phyloP scores from a whole-genome alignment of 805 yeast species.

The Kockiozyma suomiensis region DNA sequence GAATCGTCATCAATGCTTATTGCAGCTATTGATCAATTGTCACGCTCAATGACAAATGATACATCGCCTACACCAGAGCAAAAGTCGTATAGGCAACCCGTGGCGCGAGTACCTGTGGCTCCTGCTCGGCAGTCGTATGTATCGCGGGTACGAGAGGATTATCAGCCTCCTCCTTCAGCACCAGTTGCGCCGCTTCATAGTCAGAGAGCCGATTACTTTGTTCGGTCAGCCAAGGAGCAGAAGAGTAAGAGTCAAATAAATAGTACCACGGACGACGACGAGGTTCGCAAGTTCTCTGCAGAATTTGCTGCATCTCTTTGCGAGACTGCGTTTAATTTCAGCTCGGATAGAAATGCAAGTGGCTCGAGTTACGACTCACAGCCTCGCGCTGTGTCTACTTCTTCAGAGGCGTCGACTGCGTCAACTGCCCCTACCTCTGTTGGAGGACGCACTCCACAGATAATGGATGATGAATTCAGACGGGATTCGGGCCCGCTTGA shows the following conservation, averaged over 20 bases:
- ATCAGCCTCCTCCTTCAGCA: background rate
- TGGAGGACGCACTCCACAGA: slow-evolving; percentile 9
- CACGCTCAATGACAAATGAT: slow-evolving; percentile 8
- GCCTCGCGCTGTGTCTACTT: slow-evolving; percentile 13
- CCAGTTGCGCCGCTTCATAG: background rate
- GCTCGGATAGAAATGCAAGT: slow-evolving; percentile 4
- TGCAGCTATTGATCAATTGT: slow-evolving; percentile 13
- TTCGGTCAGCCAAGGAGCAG: slow-evolving; percentile 26
- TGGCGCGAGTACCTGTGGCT: no score
- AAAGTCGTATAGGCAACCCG: no score
- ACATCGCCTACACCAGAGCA: background rate
- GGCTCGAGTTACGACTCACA: slow-evolving; percentile 12
- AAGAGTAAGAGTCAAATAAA: background rate
- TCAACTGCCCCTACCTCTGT: slow-evolving; percentile 22
- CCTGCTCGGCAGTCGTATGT: background rate
- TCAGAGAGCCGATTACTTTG: background rate
- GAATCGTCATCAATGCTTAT: slow-evolving; percentile 21
- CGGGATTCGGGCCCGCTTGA: slow-evolving; percentile 1
- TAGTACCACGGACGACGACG: slow-evolving; percentile 12
- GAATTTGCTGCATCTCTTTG: slow-evolving; percentile 31
- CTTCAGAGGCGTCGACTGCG: slow-evolving; percentile 6
- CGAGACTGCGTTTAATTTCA: slow-evolving; percentile 24
- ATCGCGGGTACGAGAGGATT: no score
- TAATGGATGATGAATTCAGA: background rate
- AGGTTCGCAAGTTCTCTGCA: slow-evolving; percentile 28